A percentile compares a stretch with the other conserved stretches of the same genome.
These are phyloP conservation scores for Hyaloperonospora brassicae DNA, from an alignment of 352 stramenopile species.

Conservation along the genomic window DNA sequence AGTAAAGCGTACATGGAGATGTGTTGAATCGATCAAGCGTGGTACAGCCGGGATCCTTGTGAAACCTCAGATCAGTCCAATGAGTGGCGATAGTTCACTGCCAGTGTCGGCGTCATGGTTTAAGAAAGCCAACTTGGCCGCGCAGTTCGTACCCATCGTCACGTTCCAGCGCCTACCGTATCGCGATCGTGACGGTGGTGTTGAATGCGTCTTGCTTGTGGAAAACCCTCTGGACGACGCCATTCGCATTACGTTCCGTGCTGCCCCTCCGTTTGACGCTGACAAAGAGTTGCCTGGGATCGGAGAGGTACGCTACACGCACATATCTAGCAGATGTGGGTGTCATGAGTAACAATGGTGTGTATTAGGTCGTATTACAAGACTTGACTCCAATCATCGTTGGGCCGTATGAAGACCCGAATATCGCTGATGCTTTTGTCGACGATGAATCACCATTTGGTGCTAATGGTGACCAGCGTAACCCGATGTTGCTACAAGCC, in stretches of 20 bases:
- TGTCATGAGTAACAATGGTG: conserved; percentile 5
- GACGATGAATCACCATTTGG: conserved; percentile 21
- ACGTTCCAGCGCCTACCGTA: conserved; percentile 59
- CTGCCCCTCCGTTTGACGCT: neutral
- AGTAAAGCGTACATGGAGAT: conserved; percentile 80
- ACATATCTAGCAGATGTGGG: conserved; percentile 3
- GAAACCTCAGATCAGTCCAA: conserved; percentile 87
- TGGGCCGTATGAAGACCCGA: conserved; percentile 78
- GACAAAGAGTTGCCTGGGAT: conserved; percentile 9
- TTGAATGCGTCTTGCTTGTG: conserved; percentile 58
- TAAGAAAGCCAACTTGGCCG: conserved; percentile 76
- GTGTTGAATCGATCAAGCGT: conserved; percentile 71
- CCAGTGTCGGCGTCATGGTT: conserved; percentile 73
- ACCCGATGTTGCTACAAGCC: conserved; percentile 47
- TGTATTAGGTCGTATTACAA: conserved; percentile 32
- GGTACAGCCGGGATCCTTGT: conserved; percentile 78
- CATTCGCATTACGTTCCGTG: conserved; percentile 51
- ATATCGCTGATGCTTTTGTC: conserved; percentile 59
- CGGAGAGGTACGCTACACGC: conserved; percentile 25
- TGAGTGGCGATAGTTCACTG: conserved; percentile 84
- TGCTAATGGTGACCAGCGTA: conserved; percentile 20
- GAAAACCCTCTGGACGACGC: conserved; percentile 79
- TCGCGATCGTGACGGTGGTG: conserved; percentile 4
- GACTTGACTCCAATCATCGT: conserved; percentile 56
- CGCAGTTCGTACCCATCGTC: conserved; percentile 69